Evolutionary conservation across 805 yeast genomes (phyloP).

Genomic region (Naumovozyma castellii): DNA sequence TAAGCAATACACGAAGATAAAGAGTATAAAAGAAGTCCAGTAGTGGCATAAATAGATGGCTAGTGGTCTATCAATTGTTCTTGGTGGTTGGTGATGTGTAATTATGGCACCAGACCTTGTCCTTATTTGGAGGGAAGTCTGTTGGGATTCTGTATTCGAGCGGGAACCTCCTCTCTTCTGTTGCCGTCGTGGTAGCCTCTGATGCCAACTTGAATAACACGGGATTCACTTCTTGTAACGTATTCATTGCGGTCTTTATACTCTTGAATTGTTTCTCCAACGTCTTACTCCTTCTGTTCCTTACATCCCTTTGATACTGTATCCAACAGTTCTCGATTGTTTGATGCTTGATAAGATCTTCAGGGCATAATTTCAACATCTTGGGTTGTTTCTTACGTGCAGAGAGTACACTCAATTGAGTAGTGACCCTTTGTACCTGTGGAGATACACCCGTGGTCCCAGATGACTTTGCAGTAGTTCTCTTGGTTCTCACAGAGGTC

Average conservation of each 20-base stretch:
- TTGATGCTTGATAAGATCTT: conserved; percentile 78
- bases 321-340: conserved; percentile 81
- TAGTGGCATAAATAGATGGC: no score
- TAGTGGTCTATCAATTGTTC: not conserved
- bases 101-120: not conserved
- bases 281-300: conserved; percentile 33
- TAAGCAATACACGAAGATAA: no score
- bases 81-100: not conserved
- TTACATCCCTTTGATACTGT: conserved; percentile 44
- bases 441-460: conserved; percentile 33
- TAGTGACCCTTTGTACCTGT: conserved; percentile 39
- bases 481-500: conserved; percentile 38
- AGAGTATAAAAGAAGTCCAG: no score
- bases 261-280: conserved; percentile 53
- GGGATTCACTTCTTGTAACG: conserved; percentile 43
- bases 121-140: conserved; percentile 67
- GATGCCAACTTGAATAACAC: conserved; percentile 53
- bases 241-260: conserved; percentile 64
- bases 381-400: conserved; percentile 86
- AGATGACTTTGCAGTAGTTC: conserved; percentile 33
- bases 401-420: conserved; percentile 66
- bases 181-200: conserved; percentile 21
- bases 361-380: conserved; percentile 54
- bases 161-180: conserved; percentile 58
- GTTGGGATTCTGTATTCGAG: conserved; percentile 82